Evolutionary conservation across 805 yeast genomes (phyloP), one percentile per base, ranked within the genome.

Genomic region (Ogataea angusta): DNA sequence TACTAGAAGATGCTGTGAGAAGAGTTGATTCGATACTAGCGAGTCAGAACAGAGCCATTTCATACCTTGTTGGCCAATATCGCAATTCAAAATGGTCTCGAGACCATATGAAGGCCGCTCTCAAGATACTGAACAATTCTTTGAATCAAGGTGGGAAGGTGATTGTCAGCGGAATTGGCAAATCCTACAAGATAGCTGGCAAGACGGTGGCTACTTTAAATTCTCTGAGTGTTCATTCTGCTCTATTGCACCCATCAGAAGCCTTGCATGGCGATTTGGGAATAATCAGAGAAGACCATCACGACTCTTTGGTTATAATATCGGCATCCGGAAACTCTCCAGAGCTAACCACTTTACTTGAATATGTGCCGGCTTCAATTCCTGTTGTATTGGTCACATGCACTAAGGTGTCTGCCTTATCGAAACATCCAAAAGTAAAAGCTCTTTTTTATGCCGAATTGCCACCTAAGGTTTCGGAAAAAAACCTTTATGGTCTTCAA

Each of bases 201-300:
- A 88, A 88, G 62, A 66, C 82, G 10, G 86, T 78, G 38, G 95
- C 96, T 8, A 88, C 95, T 4, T 66, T 88, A 61, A 85, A 83
- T 56, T 86, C 95, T 0, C 68, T 89, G 43, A 80, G 89, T 22
- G 72, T 88, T 37, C 80, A 77, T 37, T 70, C 95, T 0, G 75
- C 78, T 0, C 51, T 74, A 1, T 64, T 88, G 39, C 96, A 88
- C 56, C 95, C 96, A 0, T 67, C 85, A 4, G 96, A 88, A 46
- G 96, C 96, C 0, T 66, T 89, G 14, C 96, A 88, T 59, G 96
- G 96, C 5, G 96, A 88, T 59, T 70, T 88, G 51, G 96, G 96
- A 2, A 63, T 81, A 27, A 63, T 89, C 7, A 63, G 75, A 36
- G 76, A 73, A 18, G 72, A 71, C 13, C 65, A 71, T 17, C 72